Evolutionary conservation across 805 yeast species (phyloP), one percentile per base, ranked within the genome.

Genomic region (Metschnikowia henanensis): DNA sequence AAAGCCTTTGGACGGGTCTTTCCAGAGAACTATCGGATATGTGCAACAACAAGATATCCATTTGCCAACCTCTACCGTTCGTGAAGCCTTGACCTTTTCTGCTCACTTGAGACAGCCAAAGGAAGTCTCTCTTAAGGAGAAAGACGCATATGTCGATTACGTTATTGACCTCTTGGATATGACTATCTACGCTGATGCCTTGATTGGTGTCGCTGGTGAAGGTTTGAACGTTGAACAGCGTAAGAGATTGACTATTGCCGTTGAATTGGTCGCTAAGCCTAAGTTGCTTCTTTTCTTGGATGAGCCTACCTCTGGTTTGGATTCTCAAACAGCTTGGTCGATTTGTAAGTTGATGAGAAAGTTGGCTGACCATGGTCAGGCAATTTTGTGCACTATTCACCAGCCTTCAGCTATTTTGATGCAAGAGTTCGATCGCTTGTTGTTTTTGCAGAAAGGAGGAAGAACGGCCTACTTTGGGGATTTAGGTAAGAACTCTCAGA

Each of bases 41-140:
- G 89, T 82, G 30, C 89, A 85, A 64, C 94, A 85, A 65, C 90
- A 84, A 59, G 92, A 85, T 72, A 66, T 85, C 50, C 94, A 85
- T 62, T 68, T 84, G 59, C 74, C 78, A 28, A 78, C 81, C 35
- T 67, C 83, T 15, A 82, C 92, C 30, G 92, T 85, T 13, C 77
- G 90, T 52, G 94, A 85, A 64, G 81, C 92, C 4, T 72, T 85
- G 48, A 68, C 73, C 40, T 86, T 85, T 63, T 78, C 89, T 35
- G 92, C 92, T 17, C 70, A 79, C 47, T 68, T 85, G 56, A 80
- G 94, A 65, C 89, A 82, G 64, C 86, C 89, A 12, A 60, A 65
- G 13, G 53, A 66, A 32, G 79, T 77, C 19, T 73, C 87, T 3
- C 64, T 68, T 31, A 59, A 62, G 38, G 91, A 85, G 55, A 85